Conservation (phyloP, 352 stramenopile genomes). For the Phytophthora niederhauseri region DNA sequence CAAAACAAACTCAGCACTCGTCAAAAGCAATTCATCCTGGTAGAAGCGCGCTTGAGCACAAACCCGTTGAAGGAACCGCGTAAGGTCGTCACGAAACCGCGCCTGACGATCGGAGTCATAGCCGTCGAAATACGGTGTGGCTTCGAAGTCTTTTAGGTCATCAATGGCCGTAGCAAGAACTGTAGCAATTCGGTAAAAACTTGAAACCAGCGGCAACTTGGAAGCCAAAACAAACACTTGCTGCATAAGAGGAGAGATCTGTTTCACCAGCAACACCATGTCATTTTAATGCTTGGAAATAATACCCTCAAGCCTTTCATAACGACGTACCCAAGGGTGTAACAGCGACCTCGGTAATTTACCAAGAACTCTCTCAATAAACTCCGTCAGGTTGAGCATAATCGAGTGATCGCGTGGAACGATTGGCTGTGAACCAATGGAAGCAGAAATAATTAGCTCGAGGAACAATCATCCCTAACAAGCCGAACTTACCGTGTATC, state of each 20-base stretch:
- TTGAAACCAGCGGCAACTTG: constrained; percentile 55
- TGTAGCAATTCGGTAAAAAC: constrained; percentile 65
- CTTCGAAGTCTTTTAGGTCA: constrained; percentile 35
- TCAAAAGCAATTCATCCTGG: constrained; percentile 78
- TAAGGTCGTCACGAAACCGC: constrained; percentile 37
- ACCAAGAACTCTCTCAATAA: constrained; percentile 60
- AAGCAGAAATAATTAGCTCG: neutral
- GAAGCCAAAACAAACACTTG: constrained; percentile 36
- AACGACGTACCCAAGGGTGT: constrained; percentile 54
- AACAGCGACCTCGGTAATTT: constrained; percentile 36
- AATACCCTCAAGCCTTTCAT: neutral
- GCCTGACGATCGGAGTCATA: neutral
- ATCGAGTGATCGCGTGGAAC: constrained; percentile 80
- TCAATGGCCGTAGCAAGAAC: constrained; percentile 42
- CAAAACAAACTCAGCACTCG: constrained; percentile 64
- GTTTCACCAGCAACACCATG: neutral
- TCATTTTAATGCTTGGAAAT: constrained; percentile 6
- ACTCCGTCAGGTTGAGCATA: constrained; percentile 82
- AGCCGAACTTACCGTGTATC: constrained; percentile 60
- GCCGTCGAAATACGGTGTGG: neutral
- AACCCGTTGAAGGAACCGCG: constrained; percentile 49
- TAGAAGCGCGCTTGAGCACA: constrained; percentile 69
- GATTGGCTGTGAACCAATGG: constrained; percentile 45
- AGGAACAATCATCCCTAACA: neutral
- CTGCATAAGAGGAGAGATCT: constrained; percentile 48